Percentiles rank a stretch among this genome's conserved stretches.
phyloP scores from a whole-genome alignment of 768 basidiomycete species.

The Flagelloscypha sp. region DNA sequence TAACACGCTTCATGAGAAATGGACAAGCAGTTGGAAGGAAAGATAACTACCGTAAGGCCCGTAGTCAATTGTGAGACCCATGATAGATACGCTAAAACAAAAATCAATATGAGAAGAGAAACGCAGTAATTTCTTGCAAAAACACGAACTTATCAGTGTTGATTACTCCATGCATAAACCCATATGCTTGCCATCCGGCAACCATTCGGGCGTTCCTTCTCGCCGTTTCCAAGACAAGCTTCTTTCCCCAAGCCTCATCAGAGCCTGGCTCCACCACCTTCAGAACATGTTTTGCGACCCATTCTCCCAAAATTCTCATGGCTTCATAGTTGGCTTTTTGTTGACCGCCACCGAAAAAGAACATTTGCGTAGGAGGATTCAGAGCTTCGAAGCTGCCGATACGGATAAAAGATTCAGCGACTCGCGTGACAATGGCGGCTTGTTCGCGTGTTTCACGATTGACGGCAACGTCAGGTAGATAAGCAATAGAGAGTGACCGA shows the following conservation, averaged over 20 bases:
- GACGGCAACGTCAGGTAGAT: constrained; percentile 67
- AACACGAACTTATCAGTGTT: constrained; percentile 87
- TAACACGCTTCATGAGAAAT: constrained; percentile 55
- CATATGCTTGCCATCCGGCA: constrained; percentile 91
- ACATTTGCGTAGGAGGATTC: constrained; percentile 54
- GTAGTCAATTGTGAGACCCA: constrained; percentile 74
- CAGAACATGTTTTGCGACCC: constrained; percentile 58
- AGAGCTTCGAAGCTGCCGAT: constrained; percentile 88
- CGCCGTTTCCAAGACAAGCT: constrained; percentile 70
- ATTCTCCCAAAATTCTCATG: constrained; percentile 66
- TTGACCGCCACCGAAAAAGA: constrained; percentile 73
- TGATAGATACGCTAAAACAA: constrained; percentile 52
- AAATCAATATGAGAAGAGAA: constrained; percentile 5
- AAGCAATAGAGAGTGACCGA: constrained; percentile 73
- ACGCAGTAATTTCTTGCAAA: too few relatives aligned
- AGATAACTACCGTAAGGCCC: constrained; percentile 30
- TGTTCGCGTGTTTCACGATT: constrained; percentile 65
- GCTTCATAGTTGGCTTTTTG: constrained; percentile 69
- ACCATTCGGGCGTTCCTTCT: constrained; percentile 87
- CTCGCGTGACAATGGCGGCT: constrained; percentile 67
- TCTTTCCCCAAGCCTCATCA: constrained; percentile 61
- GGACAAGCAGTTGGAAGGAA: constrained; percentile 1
- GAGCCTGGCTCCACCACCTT: constrained; percentile 33
- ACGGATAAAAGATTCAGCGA: constrained; percentile 86
- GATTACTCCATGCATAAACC: constrained; percentile 94